Base-by-base conservation (phyloP, 495 filamentous ascomycete species). In the Hypoxylon crocopeplum region DNA sequence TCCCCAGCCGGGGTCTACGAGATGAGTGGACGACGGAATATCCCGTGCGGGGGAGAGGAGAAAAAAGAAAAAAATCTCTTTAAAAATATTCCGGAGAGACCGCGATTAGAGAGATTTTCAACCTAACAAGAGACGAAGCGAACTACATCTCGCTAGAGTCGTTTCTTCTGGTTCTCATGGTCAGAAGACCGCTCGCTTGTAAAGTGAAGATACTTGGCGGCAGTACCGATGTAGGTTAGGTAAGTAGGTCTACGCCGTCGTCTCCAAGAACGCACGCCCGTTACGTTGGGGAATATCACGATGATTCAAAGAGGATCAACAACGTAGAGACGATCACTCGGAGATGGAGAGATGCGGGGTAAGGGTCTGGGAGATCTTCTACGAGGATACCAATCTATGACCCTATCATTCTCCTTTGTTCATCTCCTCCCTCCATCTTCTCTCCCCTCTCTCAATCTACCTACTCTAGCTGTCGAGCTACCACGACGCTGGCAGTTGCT, bases 301-400 rank as follows among this genome's bases (percentile, higher is more conserved):
- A 59, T 55, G 30, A 12, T 41, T 48, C 12, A 10, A 53, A 42
- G 60, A 38, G 36, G 30, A 22, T 42, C 15, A 13, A 47, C 10
- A 47, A 38, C n/a, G n/a, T n/a, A n/a, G n/a, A 22, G 53, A 32
- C 16, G 60, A 58, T 55, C 46, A 40, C 27, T 15, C 46, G 13
- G 39, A 56, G 50, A 65, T 59, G 49, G 42, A 37, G 36, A 61
- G 33, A 66, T 66, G 62, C 62, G 62, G 62, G 62, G 62, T 66
- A 66, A 66, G 29, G 45, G 24, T 45, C 29, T 41, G 40, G 22
- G 19, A 54, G 60, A 64, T 64, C 60, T 40, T 57, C 47, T 20
- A 50, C 48, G 54, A 58, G 44, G 60, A 42, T 48, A 13, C 5
- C 29, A 41, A n/a, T 53, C 47, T 56, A 51, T 59, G 47, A 44